Percentiles rank a stretch among this genome's conserved stretches.
Evolutionary conservation across 345 rosid genomes (phyloP).

Genomic region (Lumnitzera racemosa): DNA sequence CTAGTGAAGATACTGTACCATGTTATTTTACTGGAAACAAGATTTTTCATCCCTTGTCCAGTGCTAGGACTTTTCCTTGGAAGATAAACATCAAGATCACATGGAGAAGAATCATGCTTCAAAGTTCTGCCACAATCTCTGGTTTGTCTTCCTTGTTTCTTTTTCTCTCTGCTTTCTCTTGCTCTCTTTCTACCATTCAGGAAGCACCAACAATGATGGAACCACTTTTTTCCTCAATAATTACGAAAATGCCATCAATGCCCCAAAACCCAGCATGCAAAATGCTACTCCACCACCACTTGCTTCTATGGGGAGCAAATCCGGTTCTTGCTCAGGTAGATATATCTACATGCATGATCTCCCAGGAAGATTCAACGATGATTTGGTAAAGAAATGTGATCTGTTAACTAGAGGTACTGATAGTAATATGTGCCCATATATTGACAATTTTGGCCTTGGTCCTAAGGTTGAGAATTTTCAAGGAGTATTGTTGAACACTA

Average conservation of each 20-base stretch:
- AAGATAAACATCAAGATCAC: not conserved
- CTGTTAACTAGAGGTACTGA: constrained; percentile 43
- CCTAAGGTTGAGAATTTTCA: constrained; percentile 28
- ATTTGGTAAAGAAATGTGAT: constrained; percentile 37
- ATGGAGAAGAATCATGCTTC: not conserved
- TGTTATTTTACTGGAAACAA: too few relatives aligned
- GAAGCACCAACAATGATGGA: not conserved
- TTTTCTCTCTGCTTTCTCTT: constrained; percentile 1
- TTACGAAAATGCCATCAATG: not conserved
- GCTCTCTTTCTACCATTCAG: not conserved
- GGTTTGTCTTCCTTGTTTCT: constrained; percentile 7
- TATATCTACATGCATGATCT: constrained; percentile 53
- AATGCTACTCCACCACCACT: constrained; percentile 1
- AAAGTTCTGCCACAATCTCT: not conserved
- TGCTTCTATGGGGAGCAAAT: not conserved
- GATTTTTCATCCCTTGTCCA: too few relatives aligned
- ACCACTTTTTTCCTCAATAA: constrained; percentile 1
- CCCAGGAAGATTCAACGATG: constrained; percentile 44
- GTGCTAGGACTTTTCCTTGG: not conserved
- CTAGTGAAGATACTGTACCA: too few relatives aligned
- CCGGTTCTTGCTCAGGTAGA: constrained; percentile 46
- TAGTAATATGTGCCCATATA: constrained; percentile 48
- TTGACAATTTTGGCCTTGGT: constrained; percentile 51
- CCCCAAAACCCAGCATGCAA: not conserved
- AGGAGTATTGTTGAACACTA: constrained; percentile 26